Conservation (phyloP, 768 basidiomycete species). For the Suillus brevipes region DNA sequence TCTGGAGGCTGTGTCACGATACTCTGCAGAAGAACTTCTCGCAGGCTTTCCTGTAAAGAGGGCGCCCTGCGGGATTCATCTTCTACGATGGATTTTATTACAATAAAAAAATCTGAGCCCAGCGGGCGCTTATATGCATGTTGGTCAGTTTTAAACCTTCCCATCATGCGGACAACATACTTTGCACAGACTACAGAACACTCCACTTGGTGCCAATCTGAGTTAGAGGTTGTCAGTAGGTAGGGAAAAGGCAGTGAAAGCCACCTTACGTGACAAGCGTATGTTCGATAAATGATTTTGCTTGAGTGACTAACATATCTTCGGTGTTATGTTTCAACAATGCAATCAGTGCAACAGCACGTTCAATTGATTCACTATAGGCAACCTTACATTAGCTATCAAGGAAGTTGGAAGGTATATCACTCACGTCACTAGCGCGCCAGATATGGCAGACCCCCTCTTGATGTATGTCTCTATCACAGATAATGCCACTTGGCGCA, state of each 20-base stretch:
- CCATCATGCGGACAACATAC: slow-evolving; percentile 32
- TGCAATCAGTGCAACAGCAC: slow-evolving; percentile 47
- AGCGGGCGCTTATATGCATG: slow-evolving; percentile 43
- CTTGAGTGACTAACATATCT: slow-evolving; percentile 59
- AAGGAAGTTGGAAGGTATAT: neutral
- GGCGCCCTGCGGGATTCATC: slow-evolving; percentile 35
- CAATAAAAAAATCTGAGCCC: slow-evolving; percentile 49
- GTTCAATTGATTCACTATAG: slow-evolving; percentile 54
- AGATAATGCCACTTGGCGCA: slow-evolving; percentile 65
- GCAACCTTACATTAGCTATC: neutral
- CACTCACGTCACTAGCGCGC: slow-evolving; percentile 15
- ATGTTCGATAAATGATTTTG: slow-evolving; percentile 52
- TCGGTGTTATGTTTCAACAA: slow-evolving; percentile 51
- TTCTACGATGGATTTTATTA: slow-evolving; percentile 50
- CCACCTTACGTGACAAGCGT: slow-evolving; percentile 48
- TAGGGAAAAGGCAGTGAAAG: neutral
- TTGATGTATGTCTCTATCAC: slow-evolving; percentile 63
- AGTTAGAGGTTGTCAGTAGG: neutral
- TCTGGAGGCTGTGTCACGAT: slow-evolving; percentile 50
- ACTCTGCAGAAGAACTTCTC: slow-evolving; percentile 58
- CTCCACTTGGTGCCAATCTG: slow-evolving; percentile 59
- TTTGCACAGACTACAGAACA: slow-evolving; percentile 59
- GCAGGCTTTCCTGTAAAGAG: slow-evolving; percentile 34
- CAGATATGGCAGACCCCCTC: slow-evolving; percentile 44
- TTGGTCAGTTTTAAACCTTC: slow-evolving; percentile 1